These are phyloP conservation scores for Adansonia digitata DNA, from an alignment of 345 rosid genomes.

Conservation along the genomic window DNA sequence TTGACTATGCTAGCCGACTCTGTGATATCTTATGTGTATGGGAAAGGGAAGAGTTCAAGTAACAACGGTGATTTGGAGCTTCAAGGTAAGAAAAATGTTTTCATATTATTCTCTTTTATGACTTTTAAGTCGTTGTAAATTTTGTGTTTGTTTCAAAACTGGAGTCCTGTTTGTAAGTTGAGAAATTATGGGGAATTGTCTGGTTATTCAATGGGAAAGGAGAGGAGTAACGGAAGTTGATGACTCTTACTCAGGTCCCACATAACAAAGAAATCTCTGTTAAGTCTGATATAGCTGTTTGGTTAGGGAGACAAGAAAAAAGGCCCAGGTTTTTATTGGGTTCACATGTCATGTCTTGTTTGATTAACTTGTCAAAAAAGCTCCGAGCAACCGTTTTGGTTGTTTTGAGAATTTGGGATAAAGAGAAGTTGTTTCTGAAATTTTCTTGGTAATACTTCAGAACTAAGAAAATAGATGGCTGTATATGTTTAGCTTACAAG, in stretches of 20 bases:
- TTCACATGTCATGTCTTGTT: background rate
- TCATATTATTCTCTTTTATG: background rate
- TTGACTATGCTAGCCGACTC: conserved; percentile 76
- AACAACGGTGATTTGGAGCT: conserved; percentile 40
- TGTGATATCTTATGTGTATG: conserved; percentile 39
- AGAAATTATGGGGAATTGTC: background rate
- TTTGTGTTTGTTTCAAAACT: background rate
- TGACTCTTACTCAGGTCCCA: background rate
- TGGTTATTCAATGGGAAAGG: background rate
- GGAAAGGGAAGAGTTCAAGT: conserved; percentile 22
- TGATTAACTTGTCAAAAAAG: background rate
- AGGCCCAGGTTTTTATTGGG: background rate
- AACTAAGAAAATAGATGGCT: background rate
- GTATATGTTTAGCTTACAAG: background rate
- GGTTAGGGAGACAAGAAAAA: background rate
- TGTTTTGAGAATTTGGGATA: background rate
- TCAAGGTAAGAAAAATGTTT: conserved; percentile 36
- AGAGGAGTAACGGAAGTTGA: background rate
- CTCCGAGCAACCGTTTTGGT: background rate
- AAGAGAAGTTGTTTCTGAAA: background rate
- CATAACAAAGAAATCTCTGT: background rate
- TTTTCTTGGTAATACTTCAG: background rate
- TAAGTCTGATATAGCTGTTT: background rate
- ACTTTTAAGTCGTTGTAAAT: background rate
- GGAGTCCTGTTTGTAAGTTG: conserved; percentile 1